Evolutionary conservation across 2,329 filamentous ascomycete genomes (phyloP).

Genomic region (Lomentospora prolificans): DNA sequence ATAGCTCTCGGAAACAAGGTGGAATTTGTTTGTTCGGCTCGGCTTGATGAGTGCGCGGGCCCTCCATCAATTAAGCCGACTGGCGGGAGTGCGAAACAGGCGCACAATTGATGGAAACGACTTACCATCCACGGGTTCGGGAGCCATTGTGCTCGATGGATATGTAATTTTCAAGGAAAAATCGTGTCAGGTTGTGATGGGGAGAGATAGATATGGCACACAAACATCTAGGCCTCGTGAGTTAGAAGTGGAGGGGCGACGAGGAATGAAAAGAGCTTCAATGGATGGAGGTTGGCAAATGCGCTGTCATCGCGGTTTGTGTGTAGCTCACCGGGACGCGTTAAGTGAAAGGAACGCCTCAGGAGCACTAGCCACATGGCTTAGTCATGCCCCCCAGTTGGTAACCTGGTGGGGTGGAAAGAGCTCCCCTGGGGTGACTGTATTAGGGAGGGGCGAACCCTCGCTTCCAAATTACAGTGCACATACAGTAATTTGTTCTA

Average conservation of each 20-base stretch:
- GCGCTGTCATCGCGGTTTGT: neutral
- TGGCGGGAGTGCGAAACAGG: no score
- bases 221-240: neutral
- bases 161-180: neutral
- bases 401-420: neutral
- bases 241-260: neutral
- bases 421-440: no score
- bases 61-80: no score
- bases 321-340: neutral
- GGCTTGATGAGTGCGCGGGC: no score
- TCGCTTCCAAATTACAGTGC: neutral
- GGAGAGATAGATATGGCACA: neutral
- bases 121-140: slow-evolving; percentile 4
- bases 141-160: neutral
- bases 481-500: no score
- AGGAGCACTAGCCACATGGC: neutral
- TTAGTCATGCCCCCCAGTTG: neutral
- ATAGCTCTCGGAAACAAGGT: no score
- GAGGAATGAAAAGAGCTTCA: neutral
- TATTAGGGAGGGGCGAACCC: no score
- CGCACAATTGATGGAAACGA: neutral
- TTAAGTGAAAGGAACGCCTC: slow-evolving; percentile 5
- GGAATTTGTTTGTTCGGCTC: no score
- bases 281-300: neutral
- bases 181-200: neutral